Conservation (phyloP, 805 yeast genomes). For the Blastobotrys parvus region DNA sequence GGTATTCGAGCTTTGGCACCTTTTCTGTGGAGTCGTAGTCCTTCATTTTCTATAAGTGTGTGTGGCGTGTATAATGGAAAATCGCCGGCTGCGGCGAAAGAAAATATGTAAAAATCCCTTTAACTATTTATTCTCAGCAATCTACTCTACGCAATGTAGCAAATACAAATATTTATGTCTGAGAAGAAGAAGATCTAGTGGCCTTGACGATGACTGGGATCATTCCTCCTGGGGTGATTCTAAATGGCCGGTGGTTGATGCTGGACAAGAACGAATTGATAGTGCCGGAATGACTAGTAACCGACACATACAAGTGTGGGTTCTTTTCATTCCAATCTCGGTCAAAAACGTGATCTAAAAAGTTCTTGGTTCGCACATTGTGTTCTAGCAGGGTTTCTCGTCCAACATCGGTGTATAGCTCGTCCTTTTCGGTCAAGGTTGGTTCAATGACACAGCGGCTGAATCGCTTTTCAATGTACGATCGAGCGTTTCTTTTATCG, state of each 20-base stretch:
- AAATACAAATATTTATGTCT: too few relatives aligned
- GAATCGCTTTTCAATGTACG: constrained; percentile 34
- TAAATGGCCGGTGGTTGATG: constrained; percentile 38
- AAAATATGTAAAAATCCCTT: neutral
- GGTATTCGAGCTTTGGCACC: constrained; percentile 1
- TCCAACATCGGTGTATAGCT: constrained; percentile 7
- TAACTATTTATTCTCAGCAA: neutral
- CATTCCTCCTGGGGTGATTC: constrained; percentile 46
- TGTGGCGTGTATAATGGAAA: neutral
- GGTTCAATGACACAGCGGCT: constrained; percentile 4
- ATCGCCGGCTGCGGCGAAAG: neutral
- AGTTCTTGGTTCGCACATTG: constrained; percentile 7
- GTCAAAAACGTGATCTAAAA: constrained; percentile 9
- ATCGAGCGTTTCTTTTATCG: constrained; percentile 35
- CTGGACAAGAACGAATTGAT: constrained; percentile 39
- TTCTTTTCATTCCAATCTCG: constrained; percentile 6
- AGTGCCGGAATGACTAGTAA: constrained; percentile 43
- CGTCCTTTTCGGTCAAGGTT: constrained; percentile 10
- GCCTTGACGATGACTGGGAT: constrained; percentile 44
- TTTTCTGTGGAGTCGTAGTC: neutral
- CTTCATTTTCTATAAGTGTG: too few relatives aligned
- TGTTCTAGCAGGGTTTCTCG: constrained; percentile 11
- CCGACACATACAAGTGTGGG: constrained; percentile 22
- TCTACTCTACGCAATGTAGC: too few relatives aligned
- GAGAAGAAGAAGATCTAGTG: neutral